Base-by-base conservation (phyloP, 2,329 filamentous ascomycete genomes). In the Pseudopithomyces maydicus region DNA sequence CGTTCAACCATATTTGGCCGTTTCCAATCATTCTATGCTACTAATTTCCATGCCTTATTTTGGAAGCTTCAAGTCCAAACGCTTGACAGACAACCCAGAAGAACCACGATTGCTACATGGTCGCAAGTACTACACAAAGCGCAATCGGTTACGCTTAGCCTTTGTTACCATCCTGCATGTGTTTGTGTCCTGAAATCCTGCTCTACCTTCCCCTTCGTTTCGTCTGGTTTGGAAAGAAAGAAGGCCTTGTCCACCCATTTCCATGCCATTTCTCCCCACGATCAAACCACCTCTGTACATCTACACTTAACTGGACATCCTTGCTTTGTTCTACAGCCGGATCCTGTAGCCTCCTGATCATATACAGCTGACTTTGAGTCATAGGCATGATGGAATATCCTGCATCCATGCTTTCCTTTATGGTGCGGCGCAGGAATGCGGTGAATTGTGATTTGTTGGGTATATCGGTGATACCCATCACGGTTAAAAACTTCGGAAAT, bases 401-500 rank as follows among this genome's bases (percentile, higher is more conserved):
- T 11, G 53, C 56, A 3, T 54, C 33, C 4, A 68, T 60, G 38
- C 69, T 72, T 14, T 68, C 64, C 11, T n/a, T 55, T 17, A 73
- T 63, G 2, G 63, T 67, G 2, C 62, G 59, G 15, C 63, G 63
- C 15, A 73, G 55, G 35, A 69, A 70, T 1, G 59, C 36, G 1
- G 61, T 64, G 42, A 73, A 71, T 14, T 66, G 29, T 1, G 52
- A 52, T 54, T 64, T 65, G 11, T 54, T 54, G 0, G 67, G 64
- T n/a, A 64, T 47, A 1, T 58, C 2, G 3, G 52, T 50, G 3
- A 83, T 62, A 4, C 78, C 79, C 79, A 84, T 82, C 33, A 72
- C 72, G 0, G 35, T 48, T 29, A 82, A 56, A 53, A 84, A 82
- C 2, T 69, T 65, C 1, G 75, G 72, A 56, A 83, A 83, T 29